A percentile compares a stretch with the other conserved stretches of the same genome.
These are phyloP conservation scores for Saccharomycopsis malanga DNA, from an alignment of 805 yeast genomes.

Conservation along the genomic window DNA sequence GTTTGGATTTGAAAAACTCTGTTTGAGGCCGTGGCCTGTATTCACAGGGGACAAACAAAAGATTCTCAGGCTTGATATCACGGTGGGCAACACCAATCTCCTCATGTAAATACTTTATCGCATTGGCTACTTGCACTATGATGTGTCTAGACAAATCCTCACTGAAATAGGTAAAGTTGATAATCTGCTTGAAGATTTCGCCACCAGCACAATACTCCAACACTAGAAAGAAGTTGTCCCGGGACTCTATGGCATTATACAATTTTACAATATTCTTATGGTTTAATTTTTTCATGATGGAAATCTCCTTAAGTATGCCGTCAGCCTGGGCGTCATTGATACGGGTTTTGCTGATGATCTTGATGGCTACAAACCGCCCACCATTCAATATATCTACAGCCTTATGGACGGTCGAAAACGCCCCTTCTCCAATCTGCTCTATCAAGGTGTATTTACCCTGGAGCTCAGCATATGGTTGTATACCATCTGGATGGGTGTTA, in stretches of 20 bases:
- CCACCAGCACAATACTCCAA: slow-evolving; percentile 72
- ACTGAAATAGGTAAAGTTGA: slow-evolving; percentile 66
- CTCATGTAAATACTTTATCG: slow-evolving; percentile 65
- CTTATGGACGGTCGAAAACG: slow-evolving; percentile 78
- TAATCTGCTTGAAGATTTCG: slow-evolving; percentile 73
- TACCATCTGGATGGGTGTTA: neutral
- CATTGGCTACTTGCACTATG: slow-evolving; percentile 61
- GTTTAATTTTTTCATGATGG: slow-evolving; percentile 57
- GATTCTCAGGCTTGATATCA: slow-evolving; percentile 77
- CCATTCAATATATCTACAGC: slow-evolving; percentile 44
- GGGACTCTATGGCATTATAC: slow-evolving; percentile 44
- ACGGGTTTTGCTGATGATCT: slow-evolving; percentile 58
- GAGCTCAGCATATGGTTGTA: slow-evolving; percentile 24
- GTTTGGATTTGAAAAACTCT: slow-evolving; percentile 20
- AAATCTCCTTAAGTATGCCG: slow-evolving; percentile 62
- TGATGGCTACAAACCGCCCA: slow-evolving; percentile 56
- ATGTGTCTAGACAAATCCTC: slow-evolving; percentile 70
- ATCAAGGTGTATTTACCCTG: slow-evolving; percentile 28
- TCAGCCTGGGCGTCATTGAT: slow-evolving; percentile 45
- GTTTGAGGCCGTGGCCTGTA: slow-evolving; percentile 26
- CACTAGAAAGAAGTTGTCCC: slow-evolving; percentile 50
- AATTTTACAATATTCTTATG: slow-evolving; percentile 58
- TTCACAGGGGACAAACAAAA: slow-evolving; percentile 53
- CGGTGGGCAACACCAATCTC: slow-evolving; percentile 69
- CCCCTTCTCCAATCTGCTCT: slow-evolving; percentile 70